A percentile compares a stretch with the other conserved stretches of the same genome.
Conservation (phyloP, 768 basidiomycete genomes). For the Tephrocybe sp. region DNA sequence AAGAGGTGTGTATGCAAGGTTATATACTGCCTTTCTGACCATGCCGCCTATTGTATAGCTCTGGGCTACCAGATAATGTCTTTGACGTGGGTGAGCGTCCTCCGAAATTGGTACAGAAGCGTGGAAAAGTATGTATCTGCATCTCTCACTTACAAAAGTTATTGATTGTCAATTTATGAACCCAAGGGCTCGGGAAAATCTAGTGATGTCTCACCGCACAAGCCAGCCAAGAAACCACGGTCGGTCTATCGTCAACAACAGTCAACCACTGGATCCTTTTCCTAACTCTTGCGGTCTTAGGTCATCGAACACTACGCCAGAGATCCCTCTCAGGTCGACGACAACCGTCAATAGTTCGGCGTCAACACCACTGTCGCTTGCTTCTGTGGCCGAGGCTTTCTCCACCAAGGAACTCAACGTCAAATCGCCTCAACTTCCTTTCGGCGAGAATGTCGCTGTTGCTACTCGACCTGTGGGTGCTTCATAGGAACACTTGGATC, state of each 20-base stretch:
- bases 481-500: constrained; percentile 26
- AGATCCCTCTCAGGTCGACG: constrained; percentile 37
- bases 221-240: constrained; percentile 84
- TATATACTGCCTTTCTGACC: constrained; percentile 1
- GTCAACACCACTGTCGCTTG: constrained; percentile 26
- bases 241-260: constrained; percentile 43
- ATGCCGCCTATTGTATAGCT: constrained; percentile 38
- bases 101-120: constrained; percentile 68
- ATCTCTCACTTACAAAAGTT: not conserved
- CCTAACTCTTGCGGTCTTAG: constrained; percentile 34
- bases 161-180: constrained; percentile 14
- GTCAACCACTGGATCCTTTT: constrained; percentile 24
- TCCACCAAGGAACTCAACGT: constrained; percentile 45
- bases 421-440: constrained; percentile 61
- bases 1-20: constrained; percentile 61
- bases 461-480: constrained; percentile 44
- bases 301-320: constrained; percentile 43
- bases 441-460: constrained; percentile 60
- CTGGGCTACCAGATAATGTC: constrained; percentile 77
- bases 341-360: constrained; percentile 37
- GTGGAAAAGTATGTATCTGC: constrained; percentile 56
- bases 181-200: constrained; percentile 62
- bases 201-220: constrained; percentile 60
- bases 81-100: constrained; percentile 83
- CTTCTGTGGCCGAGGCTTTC: constrained; percentile 35